phyloP scores from a whole-genome alignment of 305 asterid species.

The Fraxinus angustifolia region DNA sequence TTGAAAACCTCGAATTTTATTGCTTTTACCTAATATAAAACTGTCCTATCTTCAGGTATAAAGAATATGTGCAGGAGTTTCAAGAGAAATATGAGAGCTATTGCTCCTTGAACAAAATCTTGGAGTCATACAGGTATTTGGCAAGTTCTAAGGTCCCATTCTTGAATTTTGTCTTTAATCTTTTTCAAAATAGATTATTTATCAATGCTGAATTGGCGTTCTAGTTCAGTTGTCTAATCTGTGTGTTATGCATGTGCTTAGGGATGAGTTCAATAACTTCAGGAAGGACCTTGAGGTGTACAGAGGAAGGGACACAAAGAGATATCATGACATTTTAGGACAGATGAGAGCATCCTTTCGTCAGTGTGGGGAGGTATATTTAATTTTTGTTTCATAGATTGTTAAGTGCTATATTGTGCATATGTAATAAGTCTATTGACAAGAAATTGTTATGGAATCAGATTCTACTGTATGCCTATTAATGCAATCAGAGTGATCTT shows the following conservation, averaged over 20 bases:
- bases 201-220: slow-evolving; percentile 2
- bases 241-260: slow-evolving; percentile 23
- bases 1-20: slow-evolving; percentile 17
- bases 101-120: slow-evolving; percentile 54
- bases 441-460: background rate
- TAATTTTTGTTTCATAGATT: slow-evolving; percentile 8
- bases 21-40: background rate
- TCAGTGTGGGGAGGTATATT: slow-evolving; percentile 72
- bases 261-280: slow-evolving; percentile 65
- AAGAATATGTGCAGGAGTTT: slow-evolving; percentile 82
- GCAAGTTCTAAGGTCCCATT: slow-evolving; percentile 19
- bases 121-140: slow-evolving; percentile 80
- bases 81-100: slow-evolving; percentile 75
- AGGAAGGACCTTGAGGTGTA: slow-evolving; percentile 66
- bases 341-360: slow-evolving; percentile 67
- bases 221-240: slow-evolving; percentile 27
- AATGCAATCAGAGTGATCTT: background rate
- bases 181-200: background rate
- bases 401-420: background rate
- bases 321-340: slow-evolving; percentile 53
- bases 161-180: background rate
- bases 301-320: slow-evolving; percentile 64
- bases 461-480: background rate
- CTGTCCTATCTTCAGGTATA: slow-evolving; percentile 51
- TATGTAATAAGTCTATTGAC: background rate